Evolutionary conservation across 2,329 filamentous ascomycete species (phyloP).

Genomic region (Cercospora berteroae): DNA sequence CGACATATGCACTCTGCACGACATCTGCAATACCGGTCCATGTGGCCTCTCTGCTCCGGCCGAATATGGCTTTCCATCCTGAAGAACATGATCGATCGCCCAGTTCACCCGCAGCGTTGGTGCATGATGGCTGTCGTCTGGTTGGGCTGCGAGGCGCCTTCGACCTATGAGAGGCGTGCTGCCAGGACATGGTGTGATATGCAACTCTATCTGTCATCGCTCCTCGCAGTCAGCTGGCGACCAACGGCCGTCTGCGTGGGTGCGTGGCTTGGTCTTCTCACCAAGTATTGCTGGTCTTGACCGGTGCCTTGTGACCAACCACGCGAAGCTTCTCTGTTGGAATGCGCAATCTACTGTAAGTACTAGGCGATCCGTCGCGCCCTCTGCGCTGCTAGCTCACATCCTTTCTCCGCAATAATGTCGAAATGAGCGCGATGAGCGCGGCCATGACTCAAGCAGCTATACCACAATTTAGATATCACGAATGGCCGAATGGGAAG

Average conservation of each 20-base stretch:
- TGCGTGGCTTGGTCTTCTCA: not conserved
- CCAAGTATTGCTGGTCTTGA: slow-evolving; percentile 9
- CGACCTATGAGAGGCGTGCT: slow-evolving; percentile 11
- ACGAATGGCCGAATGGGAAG: slow-evolving; percentile 16
- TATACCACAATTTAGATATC: slow-evolving; percentile 13
- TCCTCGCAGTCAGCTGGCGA: not conserved
- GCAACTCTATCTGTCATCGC: slow-evolving; percentile 14
- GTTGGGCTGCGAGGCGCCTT: slow-evolving; percentile 12
- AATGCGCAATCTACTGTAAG: slow-evolving; percentile 8
- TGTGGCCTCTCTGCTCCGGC: not conserved
- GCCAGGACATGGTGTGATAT: slow-evolving; percentile 14
- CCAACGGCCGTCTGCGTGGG: slow-evolving; percentile 5
- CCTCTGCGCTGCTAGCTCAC: not conserved
- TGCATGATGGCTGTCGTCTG: slow-evolving; percentile 3
- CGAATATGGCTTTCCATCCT: not conserved
- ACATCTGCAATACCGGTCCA: slow-evolving; percentile 8
- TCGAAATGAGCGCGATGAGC: slow-evolving; percentile 4
- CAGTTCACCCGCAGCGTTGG: not conserved
- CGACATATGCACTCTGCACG: slow-evolving; percentile 6
- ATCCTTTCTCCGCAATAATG: not conserved
- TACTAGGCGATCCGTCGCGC: not conserved
- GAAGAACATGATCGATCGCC: not conserved
- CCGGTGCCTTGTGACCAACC: slow-evolving; percentile 12
- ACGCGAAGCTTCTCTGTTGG: not conserved
- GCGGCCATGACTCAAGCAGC: slow-evolving; percentile 15